phyloP scores from a whole-genome alignment of 2,329 filamentous ascomycete species.

The Sclerotinia glacialis region DNA sequence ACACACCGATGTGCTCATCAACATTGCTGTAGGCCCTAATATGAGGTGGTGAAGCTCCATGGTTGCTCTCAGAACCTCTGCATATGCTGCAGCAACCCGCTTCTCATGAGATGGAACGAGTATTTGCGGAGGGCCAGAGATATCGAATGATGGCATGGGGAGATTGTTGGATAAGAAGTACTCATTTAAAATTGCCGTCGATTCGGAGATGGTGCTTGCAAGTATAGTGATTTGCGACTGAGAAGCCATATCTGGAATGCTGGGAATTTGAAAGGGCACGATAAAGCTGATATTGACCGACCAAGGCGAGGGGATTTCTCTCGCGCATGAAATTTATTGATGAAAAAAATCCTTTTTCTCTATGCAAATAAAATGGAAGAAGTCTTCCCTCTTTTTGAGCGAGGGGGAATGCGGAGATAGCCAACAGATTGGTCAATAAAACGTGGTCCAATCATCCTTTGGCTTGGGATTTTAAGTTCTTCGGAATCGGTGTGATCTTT shows the following conservation, averaged over 20 bases:
- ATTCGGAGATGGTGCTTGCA: not conserved
- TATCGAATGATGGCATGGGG: conserved; percentile 8
- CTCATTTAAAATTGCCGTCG: not conserved
- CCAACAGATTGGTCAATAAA: not conserved
- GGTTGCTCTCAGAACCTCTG: conserved; percentile 7
- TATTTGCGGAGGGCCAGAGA: not conserved
- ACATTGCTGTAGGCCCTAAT: conserved; percentile 11
- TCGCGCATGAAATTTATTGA: not conserved
- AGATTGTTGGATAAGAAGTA: not conserved
- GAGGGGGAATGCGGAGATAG: not conserved
- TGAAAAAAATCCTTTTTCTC: not conserved
- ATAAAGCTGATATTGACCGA: not conserved
- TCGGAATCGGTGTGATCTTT: not conserved
- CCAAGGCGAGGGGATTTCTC: not conserved
- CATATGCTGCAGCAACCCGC: conserved; percentile 1
- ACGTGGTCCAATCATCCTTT: not conserved
- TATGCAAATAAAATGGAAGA: not conserved
- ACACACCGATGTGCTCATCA: conserved; percentile 15
- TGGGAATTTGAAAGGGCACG: not conserved
- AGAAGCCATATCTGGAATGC: not conserved
- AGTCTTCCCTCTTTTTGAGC: not conserved
- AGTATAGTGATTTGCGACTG: not conserved
- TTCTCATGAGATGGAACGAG: not conserved
- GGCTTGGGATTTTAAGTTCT: not conserved
- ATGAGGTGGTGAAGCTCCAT: conserved; percentile 14